Base-by-base conservation (phyloP, 2,329 filamentous ascomycete genomes). In the Colletotrichum orbiculare region DNA sequence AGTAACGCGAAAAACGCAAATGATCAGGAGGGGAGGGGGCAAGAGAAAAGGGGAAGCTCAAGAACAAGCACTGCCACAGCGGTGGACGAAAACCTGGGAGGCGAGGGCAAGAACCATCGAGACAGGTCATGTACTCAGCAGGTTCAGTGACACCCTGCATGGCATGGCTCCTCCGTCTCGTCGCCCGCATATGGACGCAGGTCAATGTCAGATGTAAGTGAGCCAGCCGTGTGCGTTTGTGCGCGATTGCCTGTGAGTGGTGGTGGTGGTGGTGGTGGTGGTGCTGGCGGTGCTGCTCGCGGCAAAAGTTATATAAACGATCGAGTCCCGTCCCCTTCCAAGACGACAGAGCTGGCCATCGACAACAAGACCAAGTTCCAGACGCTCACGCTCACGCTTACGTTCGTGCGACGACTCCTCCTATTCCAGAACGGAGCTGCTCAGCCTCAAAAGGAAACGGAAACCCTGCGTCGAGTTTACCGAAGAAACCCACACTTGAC, bases 151-250 rank as follows among this genome's bases (percentile, higher is more conserved):
- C 53, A 66, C 63, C 63, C 63, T 66, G 59, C 63, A 66, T 38
- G 52, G 59, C 63, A 66, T 38, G 52, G 47, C 63, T 66, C 59
- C 62, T 66, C 52, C 53, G 47, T 66, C 63, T 63, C 47, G 59
- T 57, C 47, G 58, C 63, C 63, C 63, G 63, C 63, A 66, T 57
- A 37, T n/a, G 25, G 47, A 53, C 63, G 60, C 60, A 54, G 54
- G 64, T 66, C 60, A 49, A 52, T 42, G 64, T 52, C 39, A 66
- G 60, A 54, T 66, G 64, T 60, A 64, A 66, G 60, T 64, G 60
- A 66, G 60, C 54, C 42, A 25, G 25, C 25, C 25, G 4, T 60
- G 64, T 64, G 60, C 35, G 55, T 54, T 49, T 48, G 43, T 49
- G 64, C 53, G 60, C 54, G 57, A 63, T 39, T 15, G 52, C 41